Evolutionary conservation across 2,329 filamentous ascomycete genomes (phyloP).

Genomic region (Lachnellula occidentalis): DNA sequence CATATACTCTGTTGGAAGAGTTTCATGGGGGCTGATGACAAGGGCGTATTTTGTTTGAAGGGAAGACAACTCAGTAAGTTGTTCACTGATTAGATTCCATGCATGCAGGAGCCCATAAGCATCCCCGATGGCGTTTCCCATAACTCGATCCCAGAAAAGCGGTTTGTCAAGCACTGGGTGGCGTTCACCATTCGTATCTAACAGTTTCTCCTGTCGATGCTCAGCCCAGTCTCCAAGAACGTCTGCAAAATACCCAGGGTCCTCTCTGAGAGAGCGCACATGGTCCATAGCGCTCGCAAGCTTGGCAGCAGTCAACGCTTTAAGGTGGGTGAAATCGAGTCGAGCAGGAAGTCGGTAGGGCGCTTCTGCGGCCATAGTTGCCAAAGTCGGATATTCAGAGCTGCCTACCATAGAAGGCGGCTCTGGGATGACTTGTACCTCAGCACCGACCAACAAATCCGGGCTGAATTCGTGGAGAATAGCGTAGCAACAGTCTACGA

Average conservation of each 20-base stretch:
- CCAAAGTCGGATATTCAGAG: constrained; percentile 35
- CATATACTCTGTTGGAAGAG: constrained; percentile 37
- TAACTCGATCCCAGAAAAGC: constrained; percentile 37
- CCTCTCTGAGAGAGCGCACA: constrained; percentile 50
- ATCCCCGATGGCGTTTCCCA: constrained; percentile 31
- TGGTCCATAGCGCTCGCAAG: constrained; percentile 45
- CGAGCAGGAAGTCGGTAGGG: constrained; percentile 46
- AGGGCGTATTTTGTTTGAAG: constrained; percentile 33
- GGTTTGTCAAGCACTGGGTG: constrained; percentile 17
- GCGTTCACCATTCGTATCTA: constrained; percentile 32
- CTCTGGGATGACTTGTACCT: constrained; percentile 35
- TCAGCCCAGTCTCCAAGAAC: constrained; percentile 39
- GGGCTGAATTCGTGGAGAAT: constrained; percentile 47
- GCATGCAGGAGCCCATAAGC: constrained; percentile 23
- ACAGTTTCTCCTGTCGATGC: constrained; percentile 41
- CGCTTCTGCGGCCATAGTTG: constrained; percentile 41
- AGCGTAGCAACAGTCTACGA: constrained; percentile 40
- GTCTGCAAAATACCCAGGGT: constrained; percentile 51
- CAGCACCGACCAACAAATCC: constrained; percentile 26
- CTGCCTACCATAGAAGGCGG: constrained; percentile 32
- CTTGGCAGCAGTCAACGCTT: constrained; percentile 39
- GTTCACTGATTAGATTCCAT: constrained; percentile 15
- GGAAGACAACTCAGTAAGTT: constrained; percentile 20
- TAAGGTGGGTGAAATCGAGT: constrained; percentile 42
- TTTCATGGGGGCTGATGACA: constrained; percentile 28